These are phyloP conservation scores for Cladosporium sp. DNA, from an alignment of 2,329 filamentous ascomycete species.

Conservation along the genomic window DNA sequence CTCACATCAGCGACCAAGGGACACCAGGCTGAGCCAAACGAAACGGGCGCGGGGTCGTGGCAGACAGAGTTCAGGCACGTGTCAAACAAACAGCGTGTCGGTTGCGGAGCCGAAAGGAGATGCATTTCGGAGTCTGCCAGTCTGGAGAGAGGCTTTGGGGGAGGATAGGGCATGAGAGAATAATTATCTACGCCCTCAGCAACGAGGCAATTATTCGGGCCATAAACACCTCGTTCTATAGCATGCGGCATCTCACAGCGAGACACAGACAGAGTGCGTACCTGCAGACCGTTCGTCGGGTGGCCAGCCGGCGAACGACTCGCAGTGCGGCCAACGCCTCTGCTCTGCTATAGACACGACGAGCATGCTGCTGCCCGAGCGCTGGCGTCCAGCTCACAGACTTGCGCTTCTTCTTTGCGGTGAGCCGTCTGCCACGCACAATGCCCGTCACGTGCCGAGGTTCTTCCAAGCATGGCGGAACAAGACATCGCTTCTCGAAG, in stretches of 20 bases:
- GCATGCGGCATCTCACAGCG: too few relatives aligned
- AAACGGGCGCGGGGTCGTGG: neutral
- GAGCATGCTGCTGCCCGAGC: neutral
- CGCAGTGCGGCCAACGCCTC: neutral
- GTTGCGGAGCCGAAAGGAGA: slow-evolving; percentile 1
- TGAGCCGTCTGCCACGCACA: neutral
- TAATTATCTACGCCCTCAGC: too few relatives aligned
- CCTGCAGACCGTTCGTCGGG: too few relatives aligned
- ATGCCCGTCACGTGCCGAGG: neutral
- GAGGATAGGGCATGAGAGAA: too few relatives aligned
- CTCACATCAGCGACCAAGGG: slow-evolving; percentile 1
- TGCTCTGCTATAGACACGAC: neutral
- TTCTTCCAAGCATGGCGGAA: neutral
- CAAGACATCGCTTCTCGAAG: too few relatives aligned
- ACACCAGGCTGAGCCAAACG: neutral
- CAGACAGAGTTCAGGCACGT: slow-evolving; percentile 1
- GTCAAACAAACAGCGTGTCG: neutral
- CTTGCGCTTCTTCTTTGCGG: neutral
- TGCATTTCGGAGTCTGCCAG: too few relatives aligned
- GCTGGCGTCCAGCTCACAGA: neutral
- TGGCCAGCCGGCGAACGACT: too few relatives aligned
- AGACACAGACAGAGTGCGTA: too few relatives aligned
- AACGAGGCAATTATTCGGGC: too few relatives aligned
- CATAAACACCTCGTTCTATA: too few relatives aligned
- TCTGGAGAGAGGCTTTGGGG: too few relatives aligned